Evolutionary conservation across 2,329 filamentous ascomycete genomes (phyloP), one percentile per base, ranked within the genome.

Genomic region (Dactylellina cionopaga): DNA sequence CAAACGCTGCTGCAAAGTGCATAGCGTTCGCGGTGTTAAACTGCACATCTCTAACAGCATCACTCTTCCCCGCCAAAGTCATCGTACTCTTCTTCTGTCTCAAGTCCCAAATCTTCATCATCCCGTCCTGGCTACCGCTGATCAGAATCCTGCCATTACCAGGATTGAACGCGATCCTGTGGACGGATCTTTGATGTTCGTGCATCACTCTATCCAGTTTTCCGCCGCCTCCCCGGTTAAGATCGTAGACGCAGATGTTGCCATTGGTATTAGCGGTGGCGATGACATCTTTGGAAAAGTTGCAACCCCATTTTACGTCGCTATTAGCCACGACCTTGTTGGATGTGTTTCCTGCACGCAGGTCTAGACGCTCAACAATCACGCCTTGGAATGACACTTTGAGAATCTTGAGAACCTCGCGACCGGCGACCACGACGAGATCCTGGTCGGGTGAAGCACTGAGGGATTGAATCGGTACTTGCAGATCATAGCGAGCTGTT

Each of bases 261-360:
- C 76, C 76, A 39, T 77, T 76, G n/a, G 76, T 77, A 7, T 74
- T 76, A 11, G 76, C 76, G 1, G 76, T 77, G 31, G 76, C 76
- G 25, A 77, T 75, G 11, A 74, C 72, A 52, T 77, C 59, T 56
- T 65, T 73, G 9, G 62, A 73, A 27, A 66, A 73, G 15, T 66
- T 52, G 22, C 72, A 71, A 10, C 76, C 76, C 76, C 76, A 77
- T 46, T 77, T 77, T 13, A 77, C 76, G 37, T 77, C 76, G 46
- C 59, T 65, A 24, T 66, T 73, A 27, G 68, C 68, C 19, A 60
- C 75, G 55, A 63, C 76, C 75, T 52, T 73, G 54, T 43, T 76
- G 51, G 39, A 64, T 56, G 62, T 74, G 64, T 74, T 63, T 15
- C 75, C 69, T 10, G 75, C 74, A 9, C 76, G 75, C 37, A 77